A percentile compares a stretch with the other conserved stretches of the same genome.
These are phyloP conservation scores for Arabis hirsuta DNA, from an alignment of 345 rosid species.

Conservation along the genomic window DNA sequence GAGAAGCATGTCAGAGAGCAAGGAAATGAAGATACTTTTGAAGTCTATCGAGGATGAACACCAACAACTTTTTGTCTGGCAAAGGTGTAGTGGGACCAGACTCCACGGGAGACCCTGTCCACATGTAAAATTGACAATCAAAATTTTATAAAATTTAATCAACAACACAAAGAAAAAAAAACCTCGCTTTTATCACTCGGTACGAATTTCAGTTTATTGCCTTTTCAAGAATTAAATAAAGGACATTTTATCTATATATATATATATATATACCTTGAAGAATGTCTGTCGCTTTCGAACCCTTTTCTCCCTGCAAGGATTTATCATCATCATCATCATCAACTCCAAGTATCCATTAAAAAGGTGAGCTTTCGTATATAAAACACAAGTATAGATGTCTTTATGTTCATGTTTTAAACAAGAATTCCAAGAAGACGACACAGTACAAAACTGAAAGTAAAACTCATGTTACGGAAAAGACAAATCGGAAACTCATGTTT, in stretches of 20 bases:
- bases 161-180: slow-evolving; percentile 2
- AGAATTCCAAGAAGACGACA: slow-evolving; percentile 39
- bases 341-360: slow-evolving; percentile 34
- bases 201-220: slow-evolving; percentile 43
- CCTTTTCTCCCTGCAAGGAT: slow-evolving; percentile 75
- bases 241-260: background rate
- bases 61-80: slow-evolving; percentile 98
- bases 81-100: slow-evolving; percentile 95
- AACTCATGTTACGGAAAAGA: slow-evolving; percentile 56
- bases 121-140: slow-evolving; percentile 50
- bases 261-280: slow-evolving; percentile 60
- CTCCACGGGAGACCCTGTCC: slow-evolving; percentile 81
- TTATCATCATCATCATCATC: slow-evolving; percentile 41
- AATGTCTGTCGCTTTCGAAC: slow-evolving; percentile 84
- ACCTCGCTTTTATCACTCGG: slow-evolving; percentile 43
- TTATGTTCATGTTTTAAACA: slow-evolving; percentile 24
- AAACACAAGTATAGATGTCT: slow-evolving; percentile 1
- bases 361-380: slow-evolving; percentile 13
- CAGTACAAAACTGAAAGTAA: slow-evolving; percentile 39
- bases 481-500: slow-evolving; percentile 64
- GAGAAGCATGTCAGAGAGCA: slow-evolving; percentile 34
- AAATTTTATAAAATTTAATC: slow-evolving; percentile 39
- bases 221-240: slow-evolving; percentile 50
- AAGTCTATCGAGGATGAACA: slow-evolving; percentile 99
- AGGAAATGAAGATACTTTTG: slow-evolving; percentile 72